These are phyloP conservation scores for Penicillium manginii DNA, from an alignment of 495 filamentous ascomycete species.

Conservation along the genomic window DNA sequence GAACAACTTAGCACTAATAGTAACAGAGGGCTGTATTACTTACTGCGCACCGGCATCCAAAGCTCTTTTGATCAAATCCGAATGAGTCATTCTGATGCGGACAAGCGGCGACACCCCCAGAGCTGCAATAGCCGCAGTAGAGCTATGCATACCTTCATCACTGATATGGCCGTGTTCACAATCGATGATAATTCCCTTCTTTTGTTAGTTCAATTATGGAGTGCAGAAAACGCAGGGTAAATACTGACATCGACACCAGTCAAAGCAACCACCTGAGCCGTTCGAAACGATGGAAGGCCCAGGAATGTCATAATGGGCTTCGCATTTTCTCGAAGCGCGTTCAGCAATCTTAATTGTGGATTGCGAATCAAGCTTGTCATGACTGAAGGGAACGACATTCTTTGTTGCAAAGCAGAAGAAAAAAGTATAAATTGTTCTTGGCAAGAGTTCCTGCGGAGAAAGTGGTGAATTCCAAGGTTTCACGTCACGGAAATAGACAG, in stretches of 20 bases:
- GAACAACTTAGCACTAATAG: neutral
- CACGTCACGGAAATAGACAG: no score
- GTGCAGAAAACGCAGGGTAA: neutral
- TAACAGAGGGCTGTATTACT: slow-evolving; percentile 26
- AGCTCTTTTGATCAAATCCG: slow-evolving; percentile 29
- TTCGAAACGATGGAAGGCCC: slow-evolving; percentile 36
- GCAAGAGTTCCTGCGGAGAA: no score
- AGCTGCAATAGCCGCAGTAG: slow-evolving; percentile 71
- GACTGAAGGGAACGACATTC: neutral
- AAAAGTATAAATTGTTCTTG: no score
- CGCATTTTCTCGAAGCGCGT: slow-evolving; percentile 29
- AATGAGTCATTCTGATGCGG: slow-evolving; percentile 62
- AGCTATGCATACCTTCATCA: slow-evolving; percentile 83
- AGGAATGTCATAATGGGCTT: slow-evolving; percentile 39
- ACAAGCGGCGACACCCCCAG: slow-evolving; percentile 70
- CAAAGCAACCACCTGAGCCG: slow-evolving; percentile 33
- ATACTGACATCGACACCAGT: slow-evolving; percentile 34
- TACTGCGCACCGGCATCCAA: slow-evolving; percentile 71
- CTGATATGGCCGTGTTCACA: slow-evolving; percentile 34
- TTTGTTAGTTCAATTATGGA: neutral
- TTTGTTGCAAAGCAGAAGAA: no score
- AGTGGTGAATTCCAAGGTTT: no score
- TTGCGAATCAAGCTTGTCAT: neutral
- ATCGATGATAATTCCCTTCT: slow-evolving; percentile 35
- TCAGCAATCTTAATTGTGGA: slow-evolving; percentile 28